Base-by-base conservation (phyloP, 768 basidiomycete species). In the Calocera cornea region DNA sequence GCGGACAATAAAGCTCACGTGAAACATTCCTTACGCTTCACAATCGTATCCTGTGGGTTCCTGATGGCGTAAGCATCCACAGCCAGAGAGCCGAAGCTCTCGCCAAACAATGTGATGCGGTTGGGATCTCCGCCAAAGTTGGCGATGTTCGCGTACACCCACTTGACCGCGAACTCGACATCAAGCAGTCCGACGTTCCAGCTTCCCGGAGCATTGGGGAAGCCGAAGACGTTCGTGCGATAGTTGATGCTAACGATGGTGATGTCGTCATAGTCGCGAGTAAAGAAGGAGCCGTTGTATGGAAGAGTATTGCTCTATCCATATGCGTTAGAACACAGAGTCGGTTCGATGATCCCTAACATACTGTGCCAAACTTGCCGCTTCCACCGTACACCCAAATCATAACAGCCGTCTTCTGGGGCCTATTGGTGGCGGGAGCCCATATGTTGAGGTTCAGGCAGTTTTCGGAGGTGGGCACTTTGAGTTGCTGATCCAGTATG, bases 111-210 rank as follows among this genome's bases (percentile, higher is more conserved):
- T 17, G 24, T 24, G 24, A 47, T 47, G 19, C 44, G 65, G 2
- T 22, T 41, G 12, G 70, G 68, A 64, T 80, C 78, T 0, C 80
- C 79, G 3, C 79, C 78, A 66, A 80, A 81, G 16, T 71, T 68
- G 19, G 33, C 70, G 17, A 80, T 78, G 47, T 80, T 73, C 0
- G 72, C 41, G 60, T 76, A 75, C 0, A 80, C 71, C 79, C 78
- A 81, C 24, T 77, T 67, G 8, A 80, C 65, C 10, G 79, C 78
- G n/a, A 73, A 49, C 2, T 79, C 75, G 60, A 82, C 78, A 72
- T 83, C 82, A 19, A 77, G 79, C 41, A 83, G 69, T 0, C 80
- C 82, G 67, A 77, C 81, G 72, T 82, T 82, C 19, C 5, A 7
- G 16, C 19, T 47, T 17, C 44, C 44, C 3, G 44, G 44, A 47